Conservation (phyloP, 2,329 filamentous ascomycete genomes). For the Gnomoniopsis smithogilvyi region DNA sequence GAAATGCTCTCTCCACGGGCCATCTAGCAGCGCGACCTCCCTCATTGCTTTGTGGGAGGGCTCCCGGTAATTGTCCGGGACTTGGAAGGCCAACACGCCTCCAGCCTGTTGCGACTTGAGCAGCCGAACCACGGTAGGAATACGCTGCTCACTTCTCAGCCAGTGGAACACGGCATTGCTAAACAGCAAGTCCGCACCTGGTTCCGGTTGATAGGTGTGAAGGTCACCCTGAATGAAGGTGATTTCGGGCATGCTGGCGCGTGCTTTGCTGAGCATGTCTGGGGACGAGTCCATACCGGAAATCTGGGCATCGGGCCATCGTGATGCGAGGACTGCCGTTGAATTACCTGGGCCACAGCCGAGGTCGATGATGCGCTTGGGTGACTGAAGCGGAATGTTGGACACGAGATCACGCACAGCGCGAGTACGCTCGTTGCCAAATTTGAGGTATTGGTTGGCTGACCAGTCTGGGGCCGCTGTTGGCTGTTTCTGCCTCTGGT, state of each 20-base stretch:
- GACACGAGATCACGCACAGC: constrained; percentile 50
- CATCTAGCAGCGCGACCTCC: constrained; percentile 32
- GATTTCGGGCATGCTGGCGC: constrained; percentile 33
- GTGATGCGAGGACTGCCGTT: constrained; percentile 43
- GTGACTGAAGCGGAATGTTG: constrained; percentile 37
- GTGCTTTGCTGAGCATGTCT: constrained; percentile 52
- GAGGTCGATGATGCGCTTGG: constrained; percentile 50
- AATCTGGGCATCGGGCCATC: constrained; percentile 45
- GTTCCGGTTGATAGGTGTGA: constrained; percentile 31
- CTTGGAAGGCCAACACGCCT: constrained; percentile 51
- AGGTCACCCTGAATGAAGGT: constrained; percentile 47
- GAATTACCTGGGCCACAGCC: constrained; percentile 61
- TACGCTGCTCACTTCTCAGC: constrained; percentile 40
- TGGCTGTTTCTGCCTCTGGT: background rate
- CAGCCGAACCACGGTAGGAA: constrained; percentile 41
- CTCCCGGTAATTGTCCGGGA: constrained; percentile 45
- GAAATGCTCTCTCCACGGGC: constrained; percentile 22
- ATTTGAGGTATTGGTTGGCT: constrained; percentile 56
- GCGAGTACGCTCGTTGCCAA: constrained; percentile 48
- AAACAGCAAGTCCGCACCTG: constrained; percentile 42
- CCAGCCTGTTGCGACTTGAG: constrained; percentile 38
- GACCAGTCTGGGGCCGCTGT: constrained; percentile 41
- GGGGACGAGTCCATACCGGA: constrained; percentile 52
- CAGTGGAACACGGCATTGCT: constrained; percentile 60
- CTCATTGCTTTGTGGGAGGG: constrained; percentile 50